Evolutionary conservation across 106 monocot species (phyloP), one percentile per base, ranked within the genome.

Genomic region (Ottelia alismoides): DNA sequence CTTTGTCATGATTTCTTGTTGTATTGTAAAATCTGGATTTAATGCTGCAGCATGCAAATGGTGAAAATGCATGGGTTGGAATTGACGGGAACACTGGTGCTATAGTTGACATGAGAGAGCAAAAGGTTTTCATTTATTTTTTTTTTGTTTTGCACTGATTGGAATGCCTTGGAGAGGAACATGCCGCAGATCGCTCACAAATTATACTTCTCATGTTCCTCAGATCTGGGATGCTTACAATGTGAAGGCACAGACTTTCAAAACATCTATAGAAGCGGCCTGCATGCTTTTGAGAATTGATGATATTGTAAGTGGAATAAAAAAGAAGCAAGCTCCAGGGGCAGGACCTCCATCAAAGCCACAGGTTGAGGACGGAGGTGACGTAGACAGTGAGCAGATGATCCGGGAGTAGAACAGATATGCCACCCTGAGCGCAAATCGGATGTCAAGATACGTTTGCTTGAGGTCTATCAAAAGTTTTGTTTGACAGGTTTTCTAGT

Each of bases 211-310:
- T 48, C 45, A 20, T 11, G n/a, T 56, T 23, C 52, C 51, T 1
- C 51, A 90, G 90, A 84, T 90, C 20, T 84, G 84, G 90, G 90
- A 90, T 48, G 72, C 90, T 2, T 90, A 81, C 71, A 90, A 70
- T 55, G 90, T 90, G 21, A 90, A 90, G 70, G 80, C 77, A 17
- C 90, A 90, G 60, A 90, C 90, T 26, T 90, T 84, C 32, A 90
- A 90, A 64, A 90, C 90, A 0, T 77, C 90, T 6, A 90, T 90
- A 0, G 90, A 90, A 63, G 84, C 90, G 9, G 84, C 90, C 56
- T 78, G 77, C 71, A 90, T 90, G 90, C 74, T 90, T 44, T 56
- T 90, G 74, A 74, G 90, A 68, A 90, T 90, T 12, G 90, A 90
- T 47, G 90, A 90, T 49, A 90, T 90, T 27, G 90, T 90, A 18